Evolutionary conservation across 148 eudicot species (phyloP), one percentile per base, ranked within the genome.

Genomic region (Amaranthus palmeri): DNA sequence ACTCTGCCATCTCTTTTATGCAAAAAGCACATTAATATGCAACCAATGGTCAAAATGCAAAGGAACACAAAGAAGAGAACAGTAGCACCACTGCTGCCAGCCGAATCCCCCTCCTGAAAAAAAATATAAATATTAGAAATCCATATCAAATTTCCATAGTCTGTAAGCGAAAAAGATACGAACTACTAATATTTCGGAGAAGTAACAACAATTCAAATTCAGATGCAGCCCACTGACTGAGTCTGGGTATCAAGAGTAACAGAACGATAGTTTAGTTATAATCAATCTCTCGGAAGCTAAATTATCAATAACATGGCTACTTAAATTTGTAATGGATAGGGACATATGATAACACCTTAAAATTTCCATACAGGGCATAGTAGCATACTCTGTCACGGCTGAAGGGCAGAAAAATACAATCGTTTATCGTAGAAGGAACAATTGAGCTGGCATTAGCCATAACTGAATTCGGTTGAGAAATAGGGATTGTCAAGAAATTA

Each of bases 1-100:
- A 48, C 74, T 75, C 85, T 80, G 67, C 67, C 77, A 67, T 83
- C 86, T 74, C 90, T 90, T 83, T 77, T 81, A 60, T 73, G 76
- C 83, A 95, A 77, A 84, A 91, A 91, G 87, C 88, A 89, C 97
- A 95, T 91, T 43, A 91, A 86, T 77, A 89, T 66, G 54, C 82
- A 80, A 61, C 98, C 98, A 40, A 91, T 13, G 67, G 96, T 86
- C 93, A 95, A 86, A 76, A 83, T 87, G 75, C 80, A 81, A 57
- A 95, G 93, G 82, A 91, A 95, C 55, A 89, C 88, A 71, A 86
- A 60, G 69, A 86, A 89, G 61, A 95, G 85, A 60, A 86, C 55
- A 69, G 88, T 89, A 13, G 92, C 85, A 55, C 98, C 96, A 64
- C 88, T 86, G 49, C 36, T 25, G 36, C 36, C 36, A 25, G 36